These are phyloP conservation scores for Crucihimalaya himalaica DNA, from an alignment of 345 rosid genomes.

Conservation along the genomic window DNA sequence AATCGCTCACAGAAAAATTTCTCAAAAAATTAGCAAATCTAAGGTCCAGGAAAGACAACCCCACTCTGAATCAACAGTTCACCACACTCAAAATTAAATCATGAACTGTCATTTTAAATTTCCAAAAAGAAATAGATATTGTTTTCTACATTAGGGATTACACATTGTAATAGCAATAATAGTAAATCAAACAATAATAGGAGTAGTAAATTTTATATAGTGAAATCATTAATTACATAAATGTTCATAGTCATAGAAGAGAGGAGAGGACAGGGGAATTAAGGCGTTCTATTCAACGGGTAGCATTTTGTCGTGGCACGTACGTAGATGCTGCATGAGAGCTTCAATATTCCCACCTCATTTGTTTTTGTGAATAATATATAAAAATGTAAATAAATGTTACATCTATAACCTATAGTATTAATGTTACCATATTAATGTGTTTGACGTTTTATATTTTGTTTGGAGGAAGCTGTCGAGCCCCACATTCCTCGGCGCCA, in stretches of 20 bases:
- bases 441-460: conserved; percentile 29
- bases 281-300: conserved; percentile 45
- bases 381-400: background rate
- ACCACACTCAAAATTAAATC: no score
- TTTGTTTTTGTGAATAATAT: no score
- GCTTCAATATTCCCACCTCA: conserved; percentile 65
- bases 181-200: no score
- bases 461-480: conserved; percentile 44
- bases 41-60: no score
- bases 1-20: no score
- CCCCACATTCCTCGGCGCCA: conserved; percentile 82
- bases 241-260: conserved; percentile 30
- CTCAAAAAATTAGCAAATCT: no score
- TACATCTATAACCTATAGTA: conserved; percentile 4
- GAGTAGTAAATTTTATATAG: no score
- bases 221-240: conserved; percentile 34
- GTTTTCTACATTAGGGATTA: no score
- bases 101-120: no score
- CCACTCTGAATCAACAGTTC: no score
- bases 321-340: conserved; percentile 36
- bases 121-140: no score
- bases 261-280: conserved; percentile 26
- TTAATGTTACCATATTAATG: background rate
- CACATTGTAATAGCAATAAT: background rate
- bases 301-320: conserved; percentile 57